These are phyloP conservation scores for Sporothrix mexicana DNA, from an alignment of 2,329 filamentous ascomycete genomes.

Conservation along the genomic window DNA sequence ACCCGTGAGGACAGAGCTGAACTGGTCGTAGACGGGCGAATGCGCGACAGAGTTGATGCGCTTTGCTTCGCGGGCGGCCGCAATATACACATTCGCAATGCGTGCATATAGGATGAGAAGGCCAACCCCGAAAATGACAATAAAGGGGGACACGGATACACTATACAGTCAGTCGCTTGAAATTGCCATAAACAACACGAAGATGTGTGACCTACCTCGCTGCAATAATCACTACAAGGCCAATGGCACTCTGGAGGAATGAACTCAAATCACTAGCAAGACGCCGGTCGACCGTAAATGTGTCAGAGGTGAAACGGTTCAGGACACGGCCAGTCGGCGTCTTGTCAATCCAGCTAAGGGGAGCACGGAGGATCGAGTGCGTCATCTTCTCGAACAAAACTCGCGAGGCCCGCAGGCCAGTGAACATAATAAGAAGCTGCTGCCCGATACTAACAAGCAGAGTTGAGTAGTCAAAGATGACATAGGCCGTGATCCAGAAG, in stretches of 20 bases:
- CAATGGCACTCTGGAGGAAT: conserved; percentile 43
- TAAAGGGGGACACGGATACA: conserved; percentile 45
- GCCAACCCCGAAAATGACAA: conserved; percentile 47
- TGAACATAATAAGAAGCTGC: conserved; percentile 42
- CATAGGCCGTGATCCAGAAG: conserved; percentile 44
- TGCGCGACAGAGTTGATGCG: conserved; percentile 51
- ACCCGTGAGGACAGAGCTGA: conserved; percentile 49
- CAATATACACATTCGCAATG: conserved; percentile 47
- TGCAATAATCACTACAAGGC: conserved; percentile 47
- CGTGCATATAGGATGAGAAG: conserved; percentile 46
- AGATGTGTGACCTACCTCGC: conserved; percentile 42
- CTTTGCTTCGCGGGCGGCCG: conserved; percentile 49
- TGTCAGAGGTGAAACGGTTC: conserved; percentile 52
- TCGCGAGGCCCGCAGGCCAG: conserved; percentile 44
- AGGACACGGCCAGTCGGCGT: conserved; percentile 50
- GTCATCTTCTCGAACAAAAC: conserved; percentile 46
- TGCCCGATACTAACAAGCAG: conserved; percentile 38
- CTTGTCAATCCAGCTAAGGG: conserved; percentile 50
- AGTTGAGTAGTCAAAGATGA: conserved; percentile 41
- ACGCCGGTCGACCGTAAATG: conserved; percentile 47
- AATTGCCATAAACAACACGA: background rate
- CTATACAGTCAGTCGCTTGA: conserved; percentile 31
- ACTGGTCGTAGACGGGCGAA: conserved; percentile 52
- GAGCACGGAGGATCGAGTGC: conserved; percentile 48
- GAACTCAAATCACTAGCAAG: conserved; percentile 42